Percentiles rank a stretch among this genome's conserved stretches.
These are phyloP conservation scores for Solanum ossicruentum DNA, from an alignment of 257 asterid genomes.

Conservation along the genomic window DNA sequence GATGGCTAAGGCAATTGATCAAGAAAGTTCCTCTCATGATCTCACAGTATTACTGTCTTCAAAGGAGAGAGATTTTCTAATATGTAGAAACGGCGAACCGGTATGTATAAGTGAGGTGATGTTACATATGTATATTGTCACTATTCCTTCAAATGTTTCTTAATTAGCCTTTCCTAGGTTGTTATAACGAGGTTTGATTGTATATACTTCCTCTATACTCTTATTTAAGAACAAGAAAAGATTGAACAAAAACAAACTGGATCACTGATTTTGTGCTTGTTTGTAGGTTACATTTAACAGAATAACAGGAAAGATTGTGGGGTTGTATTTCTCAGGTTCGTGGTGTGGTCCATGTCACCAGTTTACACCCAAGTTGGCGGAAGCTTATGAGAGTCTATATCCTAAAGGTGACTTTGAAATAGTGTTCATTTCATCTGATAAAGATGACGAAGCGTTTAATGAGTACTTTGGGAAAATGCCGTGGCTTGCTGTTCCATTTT, in stretches of 20 bases:
- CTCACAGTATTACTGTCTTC: slow-evolving; percentile 14
- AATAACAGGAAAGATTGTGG: slow-evolving; percentile 5
- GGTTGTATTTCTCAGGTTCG: slow-evolving; percentile 14
- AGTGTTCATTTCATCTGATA: slow-evolving; percentile 20
- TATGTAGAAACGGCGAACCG: slow-evolving; percentile 5
- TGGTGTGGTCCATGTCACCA: slow-evolving; percentile 26
- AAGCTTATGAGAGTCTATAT: slow-evolving; percentile 3
- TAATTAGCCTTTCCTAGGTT: neutral
- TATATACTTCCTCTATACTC: neutral
- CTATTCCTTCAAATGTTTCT: neutral
- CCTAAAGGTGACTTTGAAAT: slow-evolving; percentile 14
- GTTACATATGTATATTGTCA: neutral
- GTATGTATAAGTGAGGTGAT: neutral
- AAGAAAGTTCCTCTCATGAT: neutral
- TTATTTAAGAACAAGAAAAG: neutral
- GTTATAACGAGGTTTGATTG: neutral
- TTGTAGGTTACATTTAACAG: slow-evolving; percentile 7
- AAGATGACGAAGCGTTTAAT: slow-evolving; percentile 15
- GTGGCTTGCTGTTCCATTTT: slow-evolving; percentile 25
- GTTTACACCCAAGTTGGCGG: slow-evolving; percentile 16
- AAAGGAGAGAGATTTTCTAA: slow-evolving; percentile 13
- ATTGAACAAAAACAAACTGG: neutral
- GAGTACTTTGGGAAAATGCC: slow-evolving; percentile 21
- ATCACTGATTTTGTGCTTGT: neutral
- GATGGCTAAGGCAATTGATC: slow-evolving; percentile 7